These are phyloP conservation scores for Podospora pseudocomata DNA, from an alignment of 495 filamentous ascomycete genomes.

Conservation along the genomic window DNA sequence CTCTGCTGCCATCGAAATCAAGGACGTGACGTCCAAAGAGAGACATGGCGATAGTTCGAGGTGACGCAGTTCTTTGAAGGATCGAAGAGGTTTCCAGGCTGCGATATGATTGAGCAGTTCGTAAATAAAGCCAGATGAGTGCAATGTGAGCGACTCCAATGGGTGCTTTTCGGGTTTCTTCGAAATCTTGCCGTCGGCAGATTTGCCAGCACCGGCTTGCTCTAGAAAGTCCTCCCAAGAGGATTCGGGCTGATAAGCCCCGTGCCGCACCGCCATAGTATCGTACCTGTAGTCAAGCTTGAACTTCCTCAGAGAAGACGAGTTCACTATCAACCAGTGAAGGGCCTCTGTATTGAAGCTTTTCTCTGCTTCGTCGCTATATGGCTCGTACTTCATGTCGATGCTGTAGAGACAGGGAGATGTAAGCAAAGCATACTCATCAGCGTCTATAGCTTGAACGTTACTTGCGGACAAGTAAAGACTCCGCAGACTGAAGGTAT, in stretches of 20 bases:
- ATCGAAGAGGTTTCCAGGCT: background rate
- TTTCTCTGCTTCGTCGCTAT: background rate
- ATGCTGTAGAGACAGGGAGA: conserved; percentile 15
- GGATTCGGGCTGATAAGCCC: background rate
- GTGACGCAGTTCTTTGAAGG: background rate
- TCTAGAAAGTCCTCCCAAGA: background rate
- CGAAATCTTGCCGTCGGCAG: background rate
- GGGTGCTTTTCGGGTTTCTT: background rate
- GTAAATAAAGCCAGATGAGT: background rate
- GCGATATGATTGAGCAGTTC: background rate
- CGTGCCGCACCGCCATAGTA: background rate
- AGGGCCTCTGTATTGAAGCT: background rate
- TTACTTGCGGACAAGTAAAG: background rate
- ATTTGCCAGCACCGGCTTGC: background rate
- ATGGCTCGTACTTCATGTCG: background rate
- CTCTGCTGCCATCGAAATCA: background rate
- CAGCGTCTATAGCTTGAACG: conserved; percentile 5
- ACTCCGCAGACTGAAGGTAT: conserved; percentile 9
- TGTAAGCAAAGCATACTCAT: conserved; percentile 2
- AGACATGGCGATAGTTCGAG: background rate
- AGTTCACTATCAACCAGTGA: background rate
- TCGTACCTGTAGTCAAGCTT: background rate
- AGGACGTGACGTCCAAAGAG: background rate
- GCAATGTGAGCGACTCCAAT: background rate
- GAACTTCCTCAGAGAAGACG: background rate